Base-by-base conservation (phyloP, 371 early-diverging fungal species). In the Dentiscutata heterogama region DNA sequence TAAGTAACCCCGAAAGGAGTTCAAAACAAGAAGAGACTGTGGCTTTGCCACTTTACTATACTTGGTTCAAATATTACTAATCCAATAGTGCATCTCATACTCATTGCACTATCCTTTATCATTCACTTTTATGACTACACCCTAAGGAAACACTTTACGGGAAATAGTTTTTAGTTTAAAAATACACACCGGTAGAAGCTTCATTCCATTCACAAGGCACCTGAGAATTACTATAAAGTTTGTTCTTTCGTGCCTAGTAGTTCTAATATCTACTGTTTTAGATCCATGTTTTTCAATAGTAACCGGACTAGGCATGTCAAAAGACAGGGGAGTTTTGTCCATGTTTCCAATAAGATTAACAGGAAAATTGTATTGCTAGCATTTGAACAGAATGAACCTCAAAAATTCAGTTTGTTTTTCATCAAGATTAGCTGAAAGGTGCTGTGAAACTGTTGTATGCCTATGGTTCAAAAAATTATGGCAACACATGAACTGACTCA, bases 211-310 rank as follows among this genome's bases (percentile, higher is more conserved):
- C 0, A 6, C 8, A 18, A 68, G 20, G 10, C 8, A 68, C n/a
- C 2, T 6, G 3, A 68, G 22, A 3, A 68, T 31, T n/a, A 68
- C 35, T 13, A 50, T 73, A 56, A 73, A 73, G 8, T 22, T 51
- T 73, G 51, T n/a, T 10, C 73, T 16, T 53, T 73, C 53, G 27
- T 73, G 73, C 1, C 11, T 50, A 29, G 73, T 73, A 22, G 73
- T 50, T 51, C 42, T 31, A 51, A 70, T 39, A 16, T 8, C 4
- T 35, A 70, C 46, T 20, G 50, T 35, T 42, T 51, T 70, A 51
- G 16, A 51, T 51, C 16, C 10, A 51, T 14, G 14, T 51, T 51
- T 51, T 51, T 51, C 3, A 51, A 70, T 22, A 31, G 71, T 70
- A 6, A 39, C 18, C 1, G 4, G 14, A 4, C 71, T 70, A 22